These are phyloP conservation scores for Leccinum variicolor DNA, from an alignment of 768 basidiomycete genomes.

Conservation along the genomic window DNA sequence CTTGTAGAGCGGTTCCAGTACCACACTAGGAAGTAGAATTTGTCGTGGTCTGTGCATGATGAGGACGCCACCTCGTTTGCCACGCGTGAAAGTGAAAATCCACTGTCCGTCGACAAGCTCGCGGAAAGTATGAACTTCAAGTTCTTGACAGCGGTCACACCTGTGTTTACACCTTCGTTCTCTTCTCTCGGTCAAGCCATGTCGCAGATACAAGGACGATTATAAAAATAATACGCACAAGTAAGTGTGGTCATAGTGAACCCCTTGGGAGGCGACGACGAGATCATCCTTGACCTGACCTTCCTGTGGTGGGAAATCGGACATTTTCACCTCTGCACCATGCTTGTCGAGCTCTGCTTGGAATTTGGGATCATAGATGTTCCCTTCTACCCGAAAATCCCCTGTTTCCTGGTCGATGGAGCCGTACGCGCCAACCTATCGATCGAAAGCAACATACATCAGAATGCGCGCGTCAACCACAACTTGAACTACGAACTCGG, in stretches of 20 bases:
- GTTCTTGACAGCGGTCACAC: neutral
- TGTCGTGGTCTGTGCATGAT: conserved; percentile 29
- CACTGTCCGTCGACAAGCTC: conserved; percentile 32
- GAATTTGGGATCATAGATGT: conserved; percentile 30
- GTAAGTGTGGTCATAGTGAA: conserved; percentile 1
- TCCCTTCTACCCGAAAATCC: conserved; percentile 30
- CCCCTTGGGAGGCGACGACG: conserved; percentile 20
- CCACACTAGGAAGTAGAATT: conserved; percentile 11
- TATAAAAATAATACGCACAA: neutral
- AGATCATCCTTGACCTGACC: conserved; percentile 19
- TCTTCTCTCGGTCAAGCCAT: neutral
- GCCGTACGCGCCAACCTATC: conserved; percentile 36
- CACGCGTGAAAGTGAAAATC: conserved; percentile 18
- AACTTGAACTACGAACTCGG: conserved; percentile 14
- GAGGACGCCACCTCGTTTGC: conserved; percentile 31
- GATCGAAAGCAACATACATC: neutral
- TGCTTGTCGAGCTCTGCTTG: conserved; percentile 16
- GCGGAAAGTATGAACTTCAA: neutral
- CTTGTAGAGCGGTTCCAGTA: conserved; percentile 26
- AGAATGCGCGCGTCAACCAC: neutral
- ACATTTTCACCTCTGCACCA: conserved; percentile 9
- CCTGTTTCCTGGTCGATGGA: conserved; percentile 29
- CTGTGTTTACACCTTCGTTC: no score
- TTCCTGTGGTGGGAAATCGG: conserved; percentile 15
- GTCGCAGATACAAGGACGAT: neutral